Base-by-base conservation (phyloP, 176 grass and related monocot genomes). In the Bolboschoenus planiculmis region DNA sequence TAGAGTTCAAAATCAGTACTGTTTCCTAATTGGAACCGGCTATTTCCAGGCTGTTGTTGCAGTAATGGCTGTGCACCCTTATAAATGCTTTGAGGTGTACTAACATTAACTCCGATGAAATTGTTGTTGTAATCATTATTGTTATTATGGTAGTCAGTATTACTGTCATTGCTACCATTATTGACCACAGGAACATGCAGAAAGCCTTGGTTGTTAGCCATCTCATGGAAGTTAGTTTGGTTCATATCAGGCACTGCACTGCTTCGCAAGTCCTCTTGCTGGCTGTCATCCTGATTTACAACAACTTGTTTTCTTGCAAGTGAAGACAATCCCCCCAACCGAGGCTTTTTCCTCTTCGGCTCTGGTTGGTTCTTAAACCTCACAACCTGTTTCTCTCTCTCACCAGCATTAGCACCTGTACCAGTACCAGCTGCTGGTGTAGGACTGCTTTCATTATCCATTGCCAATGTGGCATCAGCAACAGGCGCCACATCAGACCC, bases 211-310 rank as follows among this genome's bases (percentile, higher is more conserved):
- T 74, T 90, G 64, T 83, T 54, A 84, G 23, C 46, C 81, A 75
- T 40, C 53, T 78, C 54, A 31, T 82, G 60, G 31, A 85, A 85
- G 81, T 83, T 54, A 48, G 80, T 48, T 83, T 34, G 48, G 23
- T 95, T 93, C 85, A 91, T 93, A 85, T 91, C 89, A 51, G 85
- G 87, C 83, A 95, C 90, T 71, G 75, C 55, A 90, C 81, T 94
- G 87, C 84, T 81, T 35, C 18, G 79, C 79, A 81, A 81, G 56
- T 33, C 47, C 61, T 70, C 53, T 11, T 44, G 43, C 24, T 13
- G 56, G 27, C 70, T 80, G 44, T 13, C 56, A 43, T 43, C 5
- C 83, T 79, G 24, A 75, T 47, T 48, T 46, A 47, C 67, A 13
- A 40, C 71, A 75, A 47, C 24, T 75, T 70, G 31, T 36, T 83